These are phyloP conservation scores for Corymbia calophylla DNA, from an alignment of 441 rosid genomes.

Conservation along the genomic window DNA sequence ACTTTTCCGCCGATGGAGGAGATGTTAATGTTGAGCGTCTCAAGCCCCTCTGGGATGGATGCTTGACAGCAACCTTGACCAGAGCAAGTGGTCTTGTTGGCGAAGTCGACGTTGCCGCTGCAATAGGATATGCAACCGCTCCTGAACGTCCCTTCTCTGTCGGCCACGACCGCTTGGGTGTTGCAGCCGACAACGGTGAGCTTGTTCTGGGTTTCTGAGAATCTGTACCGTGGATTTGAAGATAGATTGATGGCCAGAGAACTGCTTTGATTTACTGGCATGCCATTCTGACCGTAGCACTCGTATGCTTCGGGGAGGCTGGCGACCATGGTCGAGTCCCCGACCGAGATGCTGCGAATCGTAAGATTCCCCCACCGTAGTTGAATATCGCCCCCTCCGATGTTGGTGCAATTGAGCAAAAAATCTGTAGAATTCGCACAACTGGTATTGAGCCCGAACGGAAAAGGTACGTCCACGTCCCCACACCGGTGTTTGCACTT, in stretches of 20 bases:
- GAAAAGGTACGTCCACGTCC: not conserved
- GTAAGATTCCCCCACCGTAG: not conserved
- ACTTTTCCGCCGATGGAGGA: accelerated
- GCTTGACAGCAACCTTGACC: not conserved
- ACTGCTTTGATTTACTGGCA: accelerated
- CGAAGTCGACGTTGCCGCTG: accelerated
- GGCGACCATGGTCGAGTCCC: not conserved
- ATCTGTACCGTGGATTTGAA: not conserved
- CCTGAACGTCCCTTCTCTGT: not conserved
- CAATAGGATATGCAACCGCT: not conserved
- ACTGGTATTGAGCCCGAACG: not conserved
- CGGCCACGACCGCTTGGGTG: accelerated
- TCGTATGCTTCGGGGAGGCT: not conserved
- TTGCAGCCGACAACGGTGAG: not conserved
- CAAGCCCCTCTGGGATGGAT: not conserved
- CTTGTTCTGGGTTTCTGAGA: not conserved
- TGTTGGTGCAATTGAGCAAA: not conserved
- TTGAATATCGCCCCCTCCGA: not conserved
- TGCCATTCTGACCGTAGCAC: not conserved
- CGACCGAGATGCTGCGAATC: not conserved
- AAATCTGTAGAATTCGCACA: not conserved
- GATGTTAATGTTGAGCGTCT: accelerated
- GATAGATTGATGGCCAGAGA: not conserved
- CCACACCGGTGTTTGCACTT: not conserved
- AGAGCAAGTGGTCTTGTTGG: not conserved